A percentile compares a stretch with the other conserved stretches of the same genome.
These are phyloP conservation scores for Fraxinus cuspidata DNA, from an alignment of 257 asterid genomes.

Conservation along the genomic window DNA sequence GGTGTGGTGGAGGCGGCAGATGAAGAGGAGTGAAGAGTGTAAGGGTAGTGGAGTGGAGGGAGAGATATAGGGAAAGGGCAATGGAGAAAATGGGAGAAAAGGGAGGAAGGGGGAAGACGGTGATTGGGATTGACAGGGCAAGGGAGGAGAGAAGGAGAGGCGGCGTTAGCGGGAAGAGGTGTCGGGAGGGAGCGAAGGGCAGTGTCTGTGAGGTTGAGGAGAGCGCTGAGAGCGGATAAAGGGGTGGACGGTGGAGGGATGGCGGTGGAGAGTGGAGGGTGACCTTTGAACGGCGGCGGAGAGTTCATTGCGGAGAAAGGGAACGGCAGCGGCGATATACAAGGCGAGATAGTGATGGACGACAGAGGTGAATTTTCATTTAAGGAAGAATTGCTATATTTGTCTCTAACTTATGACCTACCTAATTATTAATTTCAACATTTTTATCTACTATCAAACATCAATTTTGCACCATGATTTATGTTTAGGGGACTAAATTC, in stretches of 20 bases:
- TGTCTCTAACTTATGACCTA: background rate
- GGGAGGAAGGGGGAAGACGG: conserved; percentile 64
- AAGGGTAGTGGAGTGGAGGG: conserved; percentile 47
- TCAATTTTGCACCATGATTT: background rate
- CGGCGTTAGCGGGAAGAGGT: conserved; percentile 27
- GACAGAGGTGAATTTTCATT: background rate
- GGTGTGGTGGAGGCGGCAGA: conserved; percentile 11
- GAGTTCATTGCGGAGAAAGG: conserved; percentile 35
- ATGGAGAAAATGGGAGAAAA: conserved; percentile 71
- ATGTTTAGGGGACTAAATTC: background rate
- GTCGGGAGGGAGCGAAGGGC: conserved; percentile 55
- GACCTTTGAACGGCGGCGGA: conserved; percentile 22
- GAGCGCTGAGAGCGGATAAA: conserved; percentile 46
- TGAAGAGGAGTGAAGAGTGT: conserved; percentile 34
- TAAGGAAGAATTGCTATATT: background rate
- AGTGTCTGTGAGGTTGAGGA: conserved; percentile 49
- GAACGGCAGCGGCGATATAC: background rate
- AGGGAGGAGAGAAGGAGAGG: conserved; percentile 41
- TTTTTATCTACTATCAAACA: background rate
- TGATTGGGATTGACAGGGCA: conserved; percentile 75
- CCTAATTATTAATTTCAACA: background rate
- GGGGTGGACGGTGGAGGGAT: conserved; percentile 34
- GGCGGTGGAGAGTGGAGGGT: conserved; percentile 27
- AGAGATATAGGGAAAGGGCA: conserved; percentile 57
- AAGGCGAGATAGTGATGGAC: too few species aligned